Percentiles rank a stretch among this genome's conserved stretches.
Conservation (phyloP, 179 eudicot genomes). For the Sideroxylon spinosum region DNA sequence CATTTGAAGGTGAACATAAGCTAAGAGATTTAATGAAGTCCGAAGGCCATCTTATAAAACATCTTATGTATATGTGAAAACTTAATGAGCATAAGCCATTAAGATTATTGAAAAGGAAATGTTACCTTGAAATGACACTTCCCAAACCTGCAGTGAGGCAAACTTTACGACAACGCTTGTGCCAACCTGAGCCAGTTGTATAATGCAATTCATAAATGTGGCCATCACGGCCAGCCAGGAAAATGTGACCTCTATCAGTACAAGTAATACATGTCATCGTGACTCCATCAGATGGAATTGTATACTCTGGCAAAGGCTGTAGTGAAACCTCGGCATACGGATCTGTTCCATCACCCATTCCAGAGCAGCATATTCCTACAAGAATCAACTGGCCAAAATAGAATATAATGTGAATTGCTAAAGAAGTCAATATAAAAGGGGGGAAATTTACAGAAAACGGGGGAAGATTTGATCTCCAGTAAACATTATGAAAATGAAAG, state of each 20-base stretch:
- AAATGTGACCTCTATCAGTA: constrained; percentile 75
- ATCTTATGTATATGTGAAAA: constrained; percentile 4
- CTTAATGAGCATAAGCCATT: neutral
- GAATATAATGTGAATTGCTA: constrained; percentile 9
- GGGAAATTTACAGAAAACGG: constrained; percentile 9
- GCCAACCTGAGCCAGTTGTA: constrained; percentile 88
- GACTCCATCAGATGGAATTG: constrained; percentile 86
- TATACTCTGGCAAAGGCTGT: constrained; percentile 89
- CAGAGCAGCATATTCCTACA: constrained; percentile 95
- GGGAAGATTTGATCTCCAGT: neutral
- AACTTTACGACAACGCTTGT: constrained; percentile 90
- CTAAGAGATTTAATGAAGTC: neutral
- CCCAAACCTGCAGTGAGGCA: constrained; percentile 91
- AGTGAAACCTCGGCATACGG: constrained; percentile 91
- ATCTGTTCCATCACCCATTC: constrained; percentile 80
- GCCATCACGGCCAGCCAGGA: constrained; percentile 96
- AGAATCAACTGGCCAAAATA: constrained; percentile 66
- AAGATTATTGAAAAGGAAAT: neutral
- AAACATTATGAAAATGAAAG: too few species aligned
- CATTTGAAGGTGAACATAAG: neutral
- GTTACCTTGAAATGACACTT: constrained; percentile 85
- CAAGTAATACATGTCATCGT: constrained; percentile 91
- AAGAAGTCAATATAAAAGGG: neutral
- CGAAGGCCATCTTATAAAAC: constrained; percentile 3
- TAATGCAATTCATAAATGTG: constrained; percentile 90